Base-by-base conservation (phyloP, 768 basidiomycete species). In the Termitomyces sp. region DNA sequence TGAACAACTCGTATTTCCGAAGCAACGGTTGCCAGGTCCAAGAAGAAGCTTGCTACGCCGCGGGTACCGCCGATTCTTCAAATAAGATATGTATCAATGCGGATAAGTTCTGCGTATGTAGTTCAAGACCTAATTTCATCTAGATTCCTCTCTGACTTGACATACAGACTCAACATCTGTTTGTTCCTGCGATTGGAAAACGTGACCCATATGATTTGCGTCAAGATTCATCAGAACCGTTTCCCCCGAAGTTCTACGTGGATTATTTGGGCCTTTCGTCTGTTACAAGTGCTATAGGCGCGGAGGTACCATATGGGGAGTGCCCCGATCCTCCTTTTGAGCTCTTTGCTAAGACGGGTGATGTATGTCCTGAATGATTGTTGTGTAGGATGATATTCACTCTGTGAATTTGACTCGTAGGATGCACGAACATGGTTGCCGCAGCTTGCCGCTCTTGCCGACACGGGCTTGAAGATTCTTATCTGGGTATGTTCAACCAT, bases 211-310 rank as follows among this genome's bases (percentile, higher is more conserved):
- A 87, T 60, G 87, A 89, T 66, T 71, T 89, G 45, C 75, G 84
- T 20, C 86, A 87, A 70, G 85, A 80, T 45, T 72, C 79, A 1
- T 77, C 82, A 0, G 76, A 79, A 1, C 58, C 72, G 8, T 87
- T 87, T 70, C 86, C 87, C 5, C 82, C 86, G 0, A 78, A 84
- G 50, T 85, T 77, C 61, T 87, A 86, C 59, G 63, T 83, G 47
- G 71, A 73, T 12, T 86, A 82, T 63, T 72, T 87, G 25, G 65
- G 60, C 0, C 67, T 69, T 17, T 40, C 75, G 0, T 67, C 29
- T 66, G 61, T 10, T 82, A 84, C 6, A 1, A n/a, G 3, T 4
- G 50, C 42, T 9, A 59, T 59, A 4, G 87, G 87, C 5, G 86
- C 86, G 0, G 73, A 83, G 43, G 49, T 69, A 9, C 65, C 62